Percentiles rank a stretch among this genome's conserved stretches.
These are phyloP conservation scores for Aspergillus felis DNA, from an alignment of 2,329 filamentous ascomycete species.

Conservation along the genomic window DNA sequence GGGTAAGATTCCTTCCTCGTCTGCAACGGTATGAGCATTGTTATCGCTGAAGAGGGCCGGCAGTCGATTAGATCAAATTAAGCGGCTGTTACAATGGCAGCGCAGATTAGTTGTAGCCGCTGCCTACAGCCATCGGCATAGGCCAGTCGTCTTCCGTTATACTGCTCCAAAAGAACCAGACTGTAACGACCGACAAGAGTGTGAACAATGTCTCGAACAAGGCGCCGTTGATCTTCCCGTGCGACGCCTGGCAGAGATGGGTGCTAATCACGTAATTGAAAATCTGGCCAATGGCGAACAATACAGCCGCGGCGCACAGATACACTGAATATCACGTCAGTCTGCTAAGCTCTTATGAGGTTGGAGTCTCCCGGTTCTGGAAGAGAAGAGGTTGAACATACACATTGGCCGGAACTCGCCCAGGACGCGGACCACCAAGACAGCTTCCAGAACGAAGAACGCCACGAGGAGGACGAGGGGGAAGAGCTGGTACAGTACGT, in stretches of 20 bases:
- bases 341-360: neutral
- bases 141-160: slow-evolving; percentile 99
- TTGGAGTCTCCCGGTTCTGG: neutral
- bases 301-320: slow-evolving; percentile 65
- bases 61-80: neutral
- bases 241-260: slow-evolving; percentile 79
- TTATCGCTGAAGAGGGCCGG: neutral
- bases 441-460: slow-evolving; percentile 78
- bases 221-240: slow-evolving; percentile 85
- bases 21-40: neutral
- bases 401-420: slow-evolving; percentile 88
- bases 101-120: slow-evolving; percentile 25
- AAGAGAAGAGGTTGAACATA: slow-evolving; percentile 38
- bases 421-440: slow-evolving; percentile 80
- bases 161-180: slow-evolving; percentile 98
- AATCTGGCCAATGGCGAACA: slow-evolving; percentile 89
- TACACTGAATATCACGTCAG: slow-evolving; percentile 55
- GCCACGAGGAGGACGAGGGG: slow-evolving; percentile 85
- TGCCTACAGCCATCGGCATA: slow-evolving; percentile 38
- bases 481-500: slow-evolving; percentile 87
- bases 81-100: neutral
- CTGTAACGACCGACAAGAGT: slow-evolving; percentile 70
- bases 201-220: slow-evolving; percentile 94
- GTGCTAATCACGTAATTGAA: slow-evolving; percentile 94
- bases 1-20: neutral